Percentiles rank a stretch among this genome's conserved stretches.
These are phyloP conservation scores for Sphaerulina vaccinii DNA, from an alignment of 2,329 filamentous ascomycete species.

Conservation along the genomic window DNA sequence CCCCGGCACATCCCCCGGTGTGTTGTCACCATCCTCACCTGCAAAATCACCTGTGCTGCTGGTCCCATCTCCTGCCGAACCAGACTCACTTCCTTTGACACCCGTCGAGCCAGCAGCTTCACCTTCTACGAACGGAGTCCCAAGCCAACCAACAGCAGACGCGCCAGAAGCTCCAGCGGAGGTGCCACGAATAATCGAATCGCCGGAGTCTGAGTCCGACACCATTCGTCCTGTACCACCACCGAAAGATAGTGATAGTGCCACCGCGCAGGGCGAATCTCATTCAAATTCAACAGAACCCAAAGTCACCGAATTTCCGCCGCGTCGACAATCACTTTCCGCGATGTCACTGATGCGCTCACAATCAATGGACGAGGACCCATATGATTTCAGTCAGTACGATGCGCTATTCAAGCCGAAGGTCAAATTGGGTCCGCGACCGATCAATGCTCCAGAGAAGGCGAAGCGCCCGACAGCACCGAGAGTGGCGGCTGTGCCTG, in stretches of 20 bases:
- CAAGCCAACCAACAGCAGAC: not conserved
- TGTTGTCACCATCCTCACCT: constrained; percentile 2
- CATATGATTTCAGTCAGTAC: constrained; percentile 48
- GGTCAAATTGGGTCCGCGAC: constrained; percentile 83
- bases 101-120: constrained; percentile 29
- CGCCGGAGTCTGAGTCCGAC: not conserved
- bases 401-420: constrained; percentile 63
- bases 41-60: constrained; percentile 1
- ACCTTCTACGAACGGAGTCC: not conserved
- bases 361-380: constrained; percentile 41
- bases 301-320: constrained; percentile 5
- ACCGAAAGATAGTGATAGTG: not conserved
- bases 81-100: constrained; percentile 25
- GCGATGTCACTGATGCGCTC: constrained; percentile 9
- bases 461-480: constrained; percentile 55
- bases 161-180: not conserved
- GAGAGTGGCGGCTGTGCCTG: constrained; percentile 48
- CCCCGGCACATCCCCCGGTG: not conserved
- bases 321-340: not conserved
- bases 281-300: not conserved
- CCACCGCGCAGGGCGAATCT: not conserved
- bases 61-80: not conserved
- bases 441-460: constrained; percentile 52
- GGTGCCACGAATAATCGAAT: not conserved
- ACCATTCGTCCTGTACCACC: not conserved